Evolutionary conservation across 2,329 filamentous ascomycete species (phyloP).

Genomic region (Monosporascus sp.): DNA sequence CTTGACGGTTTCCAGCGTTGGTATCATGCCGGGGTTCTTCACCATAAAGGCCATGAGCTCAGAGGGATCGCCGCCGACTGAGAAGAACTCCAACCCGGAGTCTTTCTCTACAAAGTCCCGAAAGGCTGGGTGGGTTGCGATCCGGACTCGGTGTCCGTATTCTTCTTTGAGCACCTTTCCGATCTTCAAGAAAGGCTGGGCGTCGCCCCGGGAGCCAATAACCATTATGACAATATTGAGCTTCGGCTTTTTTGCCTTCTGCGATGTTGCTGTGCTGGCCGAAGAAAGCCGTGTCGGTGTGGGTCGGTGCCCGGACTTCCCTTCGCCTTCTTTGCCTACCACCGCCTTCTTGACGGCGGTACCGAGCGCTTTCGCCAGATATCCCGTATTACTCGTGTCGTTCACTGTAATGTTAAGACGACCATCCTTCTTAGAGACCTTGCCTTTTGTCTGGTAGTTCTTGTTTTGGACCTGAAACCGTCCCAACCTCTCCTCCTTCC

Average conservation of each 20-base stretch:
- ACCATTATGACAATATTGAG: conserved; percentile 82
- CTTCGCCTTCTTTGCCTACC: conserved; percentile 23
- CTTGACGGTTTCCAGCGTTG: conserved; percentile 65
- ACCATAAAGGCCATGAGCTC: conserved; percentile 89
- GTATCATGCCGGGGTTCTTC: conserved; percentile 75
- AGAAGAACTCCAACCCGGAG: conserved; percentile 72
- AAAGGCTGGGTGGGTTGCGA: conserved; percentile 75
- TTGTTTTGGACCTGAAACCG: conserved; percentile 59
- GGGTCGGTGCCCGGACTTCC: conserved; percentile 5
- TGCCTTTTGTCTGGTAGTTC: conserved; percentile 59
- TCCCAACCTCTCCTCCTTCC: conserved; percentile 34
- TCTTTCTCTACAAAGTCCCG: conserved; percentile 70
- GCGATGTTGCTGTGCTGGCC: conserved; percentile 25
- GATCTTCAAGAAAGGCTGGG: conserved; percentile 73
- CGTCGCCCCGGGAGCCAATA: conserved; percentile 74
- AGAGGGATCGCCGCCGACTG: conserved; percentile 70
- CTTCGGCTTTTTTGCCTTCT: conserved; percentile 34
- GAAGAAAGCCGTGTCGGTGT: conserved; percentile 22
- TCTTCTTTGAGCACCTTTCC: conserved; percentile 66
- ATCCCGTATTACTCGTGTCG: conserved; percentile 64
- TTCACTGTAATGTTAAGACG: conserved; percentile 67
- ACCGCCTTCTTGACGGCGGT: conserved; percentile 55
- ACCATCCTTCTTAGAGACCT: conserved; percentile 62
- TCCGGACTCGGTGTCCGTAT: conserved; percentile 68
- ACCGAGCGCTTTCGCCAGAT: conserved; percentile 68